Evolutionary conservation across 139 green algal genomes (phyloP).

Genomic region (Tetradesmus lagerheimii): DNA sequence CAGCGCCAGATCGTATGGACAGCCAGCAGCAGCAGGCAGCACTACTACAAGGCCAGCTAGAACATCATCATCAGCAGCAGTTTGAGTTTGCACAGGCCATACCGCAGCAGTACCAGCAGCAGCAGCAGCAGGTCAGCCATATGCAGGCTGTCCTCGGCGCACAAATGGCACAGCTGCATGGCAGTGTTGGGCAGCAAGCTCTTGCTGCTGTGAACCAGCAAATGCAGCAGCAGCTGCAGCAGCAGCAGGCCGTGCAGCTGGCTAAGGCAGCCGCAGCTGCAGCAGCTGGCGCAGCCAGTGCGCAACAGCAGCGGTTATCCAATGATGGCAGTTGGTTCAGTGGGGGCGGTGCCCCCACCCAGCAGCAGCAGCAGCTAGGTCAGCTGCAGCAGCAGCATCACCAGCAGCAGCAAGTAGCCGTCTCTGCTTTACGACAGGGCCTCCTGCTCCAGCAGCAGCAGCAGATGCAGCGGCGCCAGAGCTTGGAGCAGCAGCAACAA

Average conservation of each 20-base stretch:
- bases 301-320: not conserved
- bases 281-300: not conserved
- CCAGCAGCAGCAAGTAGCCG: slow-evolving; percentile 22
- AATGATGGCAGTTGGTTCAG: not conserved
- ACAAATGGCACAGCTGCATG: slow-evolving; percentile 39
- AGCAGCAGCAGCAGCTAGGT: slow-evolving; percentile 9
- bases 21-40: not conserved
- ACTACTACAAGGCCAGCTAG: not conserved
- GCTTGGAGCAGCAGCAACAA: slow-evolving; percentile 12
- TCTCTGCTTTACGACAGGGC: slow-evolving; percentile 36
- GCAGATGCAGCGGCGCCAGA: slow-evolving; percentile 7
- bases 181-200: not conserved
- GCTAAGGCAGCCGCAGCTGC: not conserved
- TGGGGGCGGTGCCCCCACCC: not conserved
- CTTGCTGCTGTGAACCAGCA: not conserved
- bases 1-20: not conserved
- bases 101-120: slow-evolving; percentile 37
- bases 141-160: not conserved
- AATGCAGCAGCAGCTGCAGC: slow-evolving; percentile 6
- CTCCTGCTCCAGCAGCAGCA: slow-evolving; percentile 19
- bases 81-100: not conserved
- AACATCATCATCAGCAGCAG: slow-evolving; percentile 23
- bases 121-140: slow-evolving; percentile 15
- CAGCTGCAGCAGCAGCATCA: slow-evolving; percentile 22
- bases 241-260: not conserved